Base-by-base conservation (phyloP, 805 yeast species). In the Candida dendrica region DNA sequence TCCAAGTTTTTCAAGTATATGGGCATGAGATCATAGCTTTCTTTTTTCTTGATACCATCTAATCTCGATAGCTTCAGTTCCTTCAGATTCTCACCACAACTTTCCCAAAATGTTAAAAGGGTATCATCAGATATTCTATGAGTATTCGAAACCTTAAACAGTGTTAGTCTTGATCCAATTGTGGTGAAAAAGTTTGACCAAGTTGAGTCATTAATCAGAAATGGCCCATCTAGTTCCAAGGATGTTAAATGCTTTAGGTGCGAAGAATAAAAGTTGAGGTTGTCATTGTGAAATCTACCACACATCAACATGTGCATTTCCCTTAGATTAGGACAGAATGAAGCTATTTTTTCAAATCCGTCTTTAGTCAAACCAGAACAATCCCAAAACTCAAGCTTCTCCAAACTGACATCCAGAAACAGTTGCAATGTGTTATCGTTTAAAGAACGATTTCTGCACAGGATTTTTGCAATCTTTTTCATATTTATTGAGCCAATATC, bases 221-320 rank as follows among this genome's bases (percentile, higher is more conserved):
- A 93, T 0, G 97, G 88, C 0, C 99, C 99, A 60, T 91, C 90
- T 31, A 93, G 63, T n/a, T 73, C 65, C 7, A 91, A 43, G 13
- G 75, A 68, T 14, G 60, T 66, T 37, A 93, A 65, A 26, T 73
- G 61, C 0, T 64, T 63, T 34, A 91, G 65, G 47, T 85, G 81
- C 9, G 76, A 65, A 4, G 76, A 72, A 46, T 74, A 77, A 56
- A 87, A 84, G 15, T 67, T 56, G 44, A 93, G 59, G 43, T 84
- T 82, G 47, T 82, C 89, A 56, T 85, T 85, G 51, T 84, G 88
- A 34, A 93, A 64, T 51, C 85, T 90, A 4, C 98, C 98, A 67
- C 98, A 91, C 97, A 90, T 91, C 44, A 79, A 78, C 36, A 93
- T 65, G 0, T 81, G 81, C 36, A 93, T 59, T 1, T 69, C 60